Conservation (phyloP, 805 yeast genomes). For the Candida vaughaniae region DNA sequence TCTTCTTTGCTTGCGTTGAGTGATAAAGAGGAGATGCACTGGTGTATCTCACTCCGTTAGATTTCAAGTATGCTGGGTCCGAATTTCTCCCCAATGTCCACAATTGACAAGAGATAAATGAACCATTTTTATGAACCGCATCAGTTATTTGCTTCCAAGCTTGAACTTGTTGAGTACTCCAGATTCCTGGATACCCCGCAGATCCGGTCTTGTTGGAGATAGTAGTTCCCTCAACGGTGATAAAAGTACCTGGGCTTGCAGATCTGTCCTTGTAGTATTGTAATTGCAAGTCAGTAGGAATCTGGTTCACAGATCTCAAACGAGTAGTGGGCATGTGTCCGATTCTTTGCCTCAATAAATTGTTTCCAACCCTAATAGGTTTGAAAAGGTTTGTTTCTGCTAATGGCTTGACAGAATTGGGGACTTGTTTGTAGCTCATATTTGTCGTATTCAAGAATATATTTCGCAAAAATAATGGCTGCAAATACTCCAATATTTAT, state of each 20-base stretch:
- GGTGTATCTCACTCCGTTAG: slow-evolving; percentile 18
- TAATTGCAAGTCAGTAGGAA: slow-evolving; percentile 28
- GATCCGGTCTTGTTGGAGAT: slow-evolving; percentile 35
- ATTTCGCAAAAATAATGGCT: too few species aligned
- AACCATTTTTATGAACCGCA: slow-evolving; percentile 44
- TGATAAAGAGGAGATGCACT: slow-evolving; percentile 5
- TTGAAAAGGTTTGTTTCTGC: slow-evolving; percentile 27
- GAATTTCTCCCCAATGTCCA: slow-evolving; percentile 53
- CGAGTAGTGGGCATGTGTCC: slow-evolving; percentile 29
- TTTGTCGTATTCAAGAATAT: too few species aligned
- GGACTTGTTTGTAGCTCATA: not conserved
- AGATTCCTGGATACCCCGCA: slow-evolving; percentile 47
- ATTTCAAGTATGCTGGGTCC: slow-evolving; percentile 23
- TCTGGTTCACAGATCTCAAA: slow-evolving; percentile 20
- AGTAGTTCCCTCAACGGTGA: slow-evolving; percentile 36
- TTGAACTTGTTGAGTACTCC: slow-evolving; percentile 45
- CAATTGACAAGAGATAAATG: slow-evolving; percentile 48
- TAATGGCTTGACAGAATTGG: slow-evolving; percentile 12
- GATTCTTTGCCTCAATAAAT: slow-evolving; percentile 21
- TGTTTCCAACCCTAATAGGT: slow-evolving; percentile 34
- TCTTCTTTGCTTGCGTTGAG: not conserved
- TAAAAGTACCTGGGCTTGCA: slow-evolving; percentile 27
- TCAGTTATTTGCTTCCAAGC: slow-evolving; percentile 51
- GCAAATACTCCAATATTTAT: too few species aligned
- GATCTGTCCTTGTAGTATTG: slow-evolving; percentile 33